Evolutionary conservation across 371 early-diverging fungal genomes (phyloP).

Genomic region (Mortierella sp.): DNA sequence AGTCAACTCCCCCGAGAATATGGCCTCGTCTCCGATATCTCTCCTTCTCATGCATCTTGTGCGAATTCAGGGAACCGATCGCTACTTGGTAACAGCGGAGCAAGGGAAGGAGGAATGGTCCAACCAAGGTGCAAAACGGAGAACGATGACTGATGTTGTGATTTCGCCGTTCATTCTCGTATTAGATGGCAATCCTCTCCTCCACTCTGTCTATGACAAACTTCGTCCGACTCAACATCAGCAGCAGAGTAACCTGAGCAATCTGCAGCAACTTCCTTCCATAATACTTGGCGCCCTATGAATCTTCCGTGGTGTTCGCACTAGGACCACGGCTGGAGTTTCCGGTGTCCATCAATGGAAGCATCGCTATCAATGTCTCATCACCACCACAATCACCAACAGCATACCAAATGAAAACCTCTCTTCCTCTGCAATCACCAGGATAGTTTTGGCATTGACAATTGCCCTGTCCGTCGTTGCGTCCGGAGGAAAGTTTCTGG

Average conservation of each 20-base stretch:
- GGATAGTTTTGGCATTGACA: constrained; percentile 27
- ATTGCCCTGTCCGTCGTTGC: constrained; percentile 25
- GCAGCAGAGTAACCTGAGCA: constrained; percentile 39
- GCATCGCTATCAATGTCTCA: constrained; percentile 19
- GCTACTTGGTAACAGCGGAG: too few relatives aligned
- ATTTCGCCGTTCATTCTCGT: too few relatives aligned
- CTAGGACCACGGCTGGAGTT: constrained; percentile 40
- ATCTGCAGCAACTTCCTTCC: constrained; percentile 51
- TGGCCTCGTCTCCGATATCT: too few relatives aligned
- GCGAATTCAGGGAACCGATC: too few relatives aligned
- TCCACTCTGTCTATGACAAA: constrained; percentile 40
- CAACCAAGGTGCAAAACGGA: too few relatives aligned
- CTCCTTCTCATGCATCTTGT: too few relatives aligned
- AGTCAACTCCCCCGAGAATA: too few relatives aligned
- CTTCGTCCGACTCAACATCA: too few relatives aligned
- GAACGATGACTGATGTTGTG: too few relatives aligned
- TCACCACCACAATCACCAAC: constrained; percentile 48
- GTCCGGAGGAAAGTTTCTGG: constrained; percentile 40
- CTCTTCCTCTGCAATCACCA: constrained; percentile 29
- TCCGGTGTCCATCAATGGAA: constrained; percentile 40
- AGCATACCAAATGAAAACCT: constrained; percentile 35
- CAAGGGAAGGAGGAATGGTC: too few relatives aligned
- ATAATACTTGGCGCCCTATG: constrained; percentile 35
- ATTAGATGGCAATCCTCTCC: constrained; percentile 54
- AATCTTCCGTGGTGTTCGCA: constrained; percentile 43